phyloP scores from a whole-genome alignment of 345 rosid species.

The Syzygium aromaticum region DNA sequence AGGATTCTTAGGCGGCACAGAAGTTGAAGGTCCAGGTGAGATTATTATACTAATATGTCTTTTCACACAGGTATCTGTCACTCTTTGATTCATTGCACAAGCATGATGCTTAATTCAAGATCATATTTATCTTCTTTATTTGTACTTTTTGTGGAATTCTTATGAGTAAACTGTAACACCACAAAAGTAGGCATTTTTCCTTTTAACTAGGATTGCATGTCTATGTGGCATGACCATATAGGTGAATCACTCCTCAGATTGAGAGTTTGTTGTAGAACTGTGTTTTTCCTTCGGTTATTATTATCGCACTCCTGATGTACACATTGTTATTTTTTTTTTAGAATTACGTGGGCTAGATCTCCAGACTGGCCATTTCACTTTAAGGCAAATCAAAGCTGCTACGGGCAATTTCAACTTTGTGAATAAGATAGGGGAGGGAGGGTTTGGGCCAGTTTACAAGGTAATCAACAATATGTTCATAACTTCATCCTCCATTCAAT shows the following conservation, averaged over 20 bases:
- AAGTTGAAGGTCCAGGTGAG: constrained; percentile 51
- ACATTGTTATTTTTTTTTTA: not conserved
- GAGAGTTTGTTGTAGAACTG: too few relatives aligned
- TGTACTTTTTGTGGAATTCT: not conserved
- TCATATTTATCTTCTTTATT: not conserved
- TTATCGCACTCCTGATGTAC: not conserved
- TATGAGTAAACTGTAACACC: not conserved
- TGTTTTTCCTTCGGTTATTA: too few relatives aligned
- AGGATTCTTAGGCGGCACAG: constrained; percentile 49
- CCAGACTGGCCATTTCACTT: constrained; percentile 67
- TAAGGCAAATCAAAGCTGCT: constrained; percentile 71
- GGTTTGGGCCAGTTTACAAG: constrained; percentile 84
- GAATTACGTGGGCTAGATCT: constrained; percentile 57
- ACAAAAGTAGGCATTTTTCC: not conserved
- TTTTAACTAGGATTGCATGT: accelerated
- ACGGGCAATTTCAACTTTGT: constrained; percentile 59
- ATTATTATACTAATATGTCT: not conserved
- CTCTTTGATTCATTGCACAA: not conserved
- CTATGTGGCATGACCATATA: too few relatives aligned
- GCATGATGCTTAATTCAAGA: not conserved
- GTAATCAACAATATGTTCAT: constrained; percentile 19
- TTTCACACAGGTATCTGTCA: not conserved
- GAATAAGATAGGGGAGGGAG: constrained; percentile 93
- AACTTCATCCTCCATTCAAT: not conserved
- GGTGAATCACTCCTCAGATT: too few relatives aligned